These are phyloP conservation scores for Botryosphaeria dothidea DNA, from an alignment of 2,329 filamentous ascomycete species.

Conservation along the genomic window DNA sequence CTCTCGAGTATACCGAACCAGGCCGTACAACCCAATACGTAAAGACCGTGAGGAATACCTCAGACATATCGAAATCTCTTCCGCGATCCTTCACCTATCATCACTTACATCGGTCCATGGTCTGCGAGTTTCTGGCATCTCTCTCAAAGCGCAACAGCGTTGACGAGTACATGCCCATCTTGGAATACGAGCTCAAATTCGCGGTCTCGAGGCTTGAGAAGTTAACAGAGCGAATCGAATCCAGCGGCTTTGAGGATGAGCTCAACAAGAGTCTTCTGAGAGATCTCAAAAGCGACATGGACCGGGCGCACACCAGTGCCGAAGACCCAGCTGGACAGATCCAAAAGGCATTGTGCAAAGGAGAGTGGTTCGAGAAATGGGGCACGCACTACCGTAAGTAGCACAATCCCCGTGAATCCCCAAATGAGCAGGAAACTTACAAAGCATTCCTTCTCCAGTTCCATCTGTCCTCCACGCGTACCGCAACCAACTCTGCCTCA, in stretches of 20 bases:
- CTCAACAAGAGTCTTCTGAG: conserved; percentile 50
- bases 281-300: conserved; percentile 46
- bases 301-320: not conserved
- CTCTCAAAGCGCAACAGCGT: conserved; percentile 43
- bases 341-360: conserved; percentile 46
- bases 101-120: conserved; percentile 52
- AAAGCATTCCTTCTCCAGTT: conserved; percentile 29
- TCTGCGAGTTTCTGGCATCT: conserved; percentile 53
- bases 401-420: not conserved
- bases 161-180: conserved; percentile 12
- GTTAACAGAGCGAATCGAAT: not conserved
- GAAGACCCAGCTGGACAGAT: conserved; percentile 52
- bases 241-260: conserved; percentile 37
- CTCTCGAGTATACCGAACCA: conserved; percentile 10
- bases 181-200: conserved; percentile 24
- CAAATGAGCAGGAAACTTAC: not conserved
- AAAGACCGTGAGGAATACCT: not conserved
- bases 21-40: not conserved
- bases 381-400: conserved; percentile 53
- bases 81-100: conserved; percentile 34
- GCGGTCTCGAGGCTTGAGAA: conserved; percentile 32
- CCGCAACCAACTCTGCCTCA: conserved; percentile 59
- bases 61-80: not conserved
- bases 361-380: conserved; percentile 52
- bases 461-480: conserved; percentile 59